These are phyloP conservation scores for Obba rivulosa DNA, from an alignment of 768 basidiomycete genomes.

Conservation along the genomic window DNA sequence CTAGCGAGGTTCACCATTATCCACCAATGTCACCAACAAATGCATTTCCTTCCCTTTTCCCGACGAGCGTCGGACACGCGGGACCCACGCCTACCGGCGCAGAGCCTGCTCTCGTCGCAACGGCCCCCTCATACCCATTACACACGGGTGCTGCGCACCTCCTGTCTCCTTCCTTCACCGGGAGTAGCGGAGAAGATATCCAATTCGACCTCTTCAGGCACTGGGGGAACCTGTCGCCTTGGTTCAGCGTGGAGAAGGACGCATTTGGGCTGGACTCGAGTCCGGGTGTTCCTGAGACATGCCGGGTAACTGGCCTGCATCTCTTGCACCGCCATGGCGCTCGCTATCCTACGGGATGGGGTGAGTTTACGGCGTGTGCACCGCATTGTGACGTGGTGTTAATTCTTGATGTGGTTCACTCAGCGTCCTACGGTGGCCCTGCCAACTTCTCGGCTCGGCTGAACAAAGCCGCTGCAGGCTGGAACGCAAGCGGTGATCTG, in stretches of 20 bases:
- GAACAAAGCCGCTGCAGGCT: slow-evolving; percentile 46
- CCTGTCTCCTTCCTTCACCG: slow-evolving; percentile 36
- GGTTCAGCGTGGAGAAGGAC: slow-evolving; percentile 67
- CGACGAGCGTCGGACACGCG: slow-evolving; percentile 69
- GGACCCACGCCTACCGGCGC: slow-evolving; percentile 79
- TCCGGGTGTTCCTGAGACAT: slow-evolving; percentile 65
- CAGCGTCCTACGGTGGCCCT: slow-evolving; percentile 60
- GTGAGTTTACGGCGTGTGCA: slow-evolving; percentile 30
- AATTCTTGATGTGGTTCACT: neutral
- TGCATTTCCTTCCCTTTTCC: slow-evolving; percentile 65
- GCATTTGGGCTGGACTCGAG: slow-evolving; percentile 71
- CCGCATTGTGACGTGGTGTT: neutral
- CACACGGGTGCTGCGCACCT: slow-evolving; percentile 68
- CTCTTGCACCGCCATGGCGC: slow-evolving; percentile 82
- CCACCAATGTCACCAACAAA: slow-evolving; percentile 77
- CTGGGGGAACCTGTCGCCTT: slow-evolving; percentile 85
- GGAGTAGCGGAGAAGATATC: slow-evolving; percentile 7
- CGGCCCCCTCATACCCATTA: slow-evolving; percentile 73
- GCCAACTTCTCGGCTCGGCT: slow-evolving; percentile 51
- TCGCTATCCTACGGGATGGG: slow-evolving; percentile 56
- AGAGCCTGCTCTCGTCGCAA: slow-evolving; percentile 65
- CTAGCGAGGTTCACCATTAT: slow-evolving; percentile 61
- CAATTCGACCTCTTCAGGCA: slow-evolving; percentile 65
- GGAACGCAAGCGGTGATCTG: slow-evolving; percentile 63
- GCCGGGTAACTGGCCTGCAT: slow-evolving; percentile 69